phyloP scores from a whole-genome alignment of 768 basidiomycete genomes.

The Tephrocybe rancida region DNA sequence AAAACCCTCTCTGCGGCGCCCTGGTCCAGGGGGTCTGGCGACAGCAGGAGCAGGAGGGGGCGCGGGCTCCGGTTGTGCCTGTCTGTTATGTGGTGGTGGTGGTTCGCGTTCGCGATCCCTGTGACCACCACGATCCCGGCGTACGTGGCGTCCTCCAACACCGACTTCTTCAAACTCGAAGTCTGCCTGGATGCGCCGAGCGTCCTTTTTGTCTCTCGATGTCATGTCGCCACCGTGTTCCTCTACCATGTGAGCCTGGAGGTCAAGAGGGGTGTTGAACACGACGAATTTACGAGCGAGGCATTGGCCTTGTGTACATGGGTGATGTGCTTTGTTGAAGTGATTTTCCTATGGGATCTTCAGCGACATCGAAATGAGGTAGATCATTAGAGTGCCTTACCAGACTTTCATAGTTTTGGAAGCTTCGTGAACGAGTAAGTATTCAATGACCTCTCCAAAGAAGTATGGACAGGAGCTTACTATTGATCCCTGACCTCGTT shows the following conservation, averaged over 20 bases:
- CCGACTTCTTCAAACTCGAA: constrained; percentile 61
- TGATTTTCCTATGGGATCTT: constrained; percentile 61
- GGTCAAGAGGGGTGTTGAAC: constrained; percentile 83
- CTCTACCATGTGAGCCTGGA: constrained; percentile 89
- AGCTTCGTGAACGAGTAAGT: constrained; percentile 44
- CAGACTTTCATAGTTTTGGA: constrained; percentile 76
- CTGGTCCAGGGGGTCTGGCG: constrained; percentile 27
- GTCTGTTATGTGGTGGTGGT: constrained; percentile 31
- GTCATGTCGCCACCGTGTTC: constrained; percentile 79
- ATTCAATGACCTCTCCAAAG: background rate
- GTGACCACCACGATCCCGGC: constrained; percentile 46
- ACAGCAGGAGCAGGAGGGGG: constrained; percentile 11
- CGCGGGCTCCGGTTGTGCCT: constrained; percentile 15
- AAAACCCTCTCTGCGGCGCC: constrained; percentile 65
- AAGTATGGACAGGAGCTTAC: constrained; percentile 48
- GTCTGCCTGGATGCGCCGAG: constrained; percentile 68
- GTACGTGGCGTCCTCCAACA: constrained; percentile 39
- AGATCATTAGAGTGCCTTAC: constrained; percentile 40
- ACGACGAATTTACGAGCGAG: constrained; percentile 93
- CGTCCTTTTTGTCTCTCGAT: constrained; percentile 67
- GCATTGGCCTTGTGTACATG: constrained; percentile 75
- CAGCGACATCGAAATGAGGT: background rate
- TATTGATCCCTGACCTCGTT: constrained; percentile 82
- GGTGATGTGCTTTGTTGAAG: constrained; percentile 74
- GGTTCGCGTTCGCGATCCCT: constrained; percentile 45